A percentile compares a stretch with the other conserved stretches of the same genome.
Conservation (phyloP, 2,329 filamentous ascomycete genomes). For the Annulohypoxylon truncatum region DNA sequence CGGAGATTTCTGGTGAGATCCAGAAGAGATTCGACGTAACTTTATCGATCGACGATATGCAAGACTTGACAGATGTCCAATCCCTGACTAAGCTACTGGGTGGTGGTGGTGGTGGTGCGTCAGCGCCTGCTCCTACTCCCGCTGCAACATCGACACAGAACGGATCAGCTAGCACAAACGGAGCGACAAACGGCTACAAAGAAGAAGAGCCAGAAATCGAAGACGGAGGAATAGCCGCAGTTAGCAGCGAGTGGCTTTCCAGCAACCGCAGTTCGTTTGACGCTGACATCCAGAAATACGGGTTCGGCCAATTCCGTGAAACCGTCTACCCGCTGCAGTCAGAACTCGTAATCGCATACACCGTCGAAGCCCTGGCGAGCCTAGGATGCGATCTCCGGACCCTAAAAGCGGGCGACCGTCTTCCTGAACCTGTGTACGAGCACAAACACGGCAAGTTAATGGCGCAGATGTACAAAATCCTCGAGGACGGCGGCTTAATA, state of each 20-base stretch:
- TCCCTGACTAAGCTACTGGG: conserved; percentile 15
- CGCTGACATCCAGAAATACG: background rate
- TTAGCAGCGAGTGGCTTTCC: conserved; percentile 17
- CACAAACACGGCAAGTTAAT: conserved; percentile 47
- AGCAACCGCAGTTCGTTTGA: conserved; percentile 21
- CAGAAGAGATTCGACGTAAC: conserved; percentile 29
- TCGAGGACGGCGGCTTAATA: conserved; percentile 44
- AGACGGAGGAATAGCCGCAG: conserved; percentile 7
- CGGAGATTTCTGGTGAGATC: conserved; percentile 51
- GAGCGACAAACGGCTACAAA: background rate
- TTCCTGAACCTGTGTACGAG: conserved; percentile 40
- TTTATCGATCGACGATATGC: conserved; percentile 24
- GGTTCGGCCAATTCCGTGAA: conserved; percentile 34
- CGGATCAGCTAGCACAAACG: background rate
- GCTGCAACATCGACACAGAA: background rate
- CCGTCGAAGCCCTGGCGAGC: conserved; percentile 47
- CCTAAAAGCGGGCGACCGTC: conserved; percentile 36
- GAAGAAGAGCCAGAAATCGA: background rate
- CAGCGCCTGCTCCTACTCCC: background rate
- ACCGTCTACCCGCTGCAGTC: conserved; percentile 47
- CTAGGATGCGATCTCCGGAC: conserved; percentile 46
- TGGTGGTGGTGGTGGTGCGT: conserved; percentile 1
- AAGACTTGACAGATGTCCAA: conserved; percentile 16
- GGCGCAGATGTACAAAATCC: conserved; percentile 43
- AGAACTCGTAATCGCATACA: conserved; percentile 48